Evolutionary conservation across 2,329 filamentous ascomycete genomes (phyloP).

Genomic region (Incumbomyces lentus): DNA sequence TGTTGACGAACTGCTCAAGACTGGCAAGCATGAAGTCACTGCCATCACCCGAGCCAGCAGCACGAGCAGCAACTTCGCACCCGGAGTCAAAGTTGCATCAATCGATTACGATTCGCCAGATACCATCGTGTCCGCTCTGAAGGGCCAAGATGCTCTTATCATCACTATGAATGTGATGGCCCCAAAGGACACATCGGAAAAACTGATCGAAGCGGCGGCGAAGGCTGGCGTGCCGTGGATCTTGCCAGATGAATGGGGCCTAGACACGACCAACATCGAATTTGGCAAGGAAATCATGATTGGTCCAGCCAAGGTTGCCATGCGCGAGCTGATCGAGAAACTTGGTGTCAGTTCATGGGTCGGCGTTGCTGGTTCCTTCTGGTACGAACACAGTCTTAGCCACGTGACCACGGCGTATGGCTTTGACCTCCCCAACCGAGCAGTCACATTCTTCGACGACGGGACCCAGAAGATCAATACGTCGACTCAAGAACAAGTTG

Average conservation of each 20-base stretch:
- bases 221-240: conserved; percentile 46
- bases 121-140: conserved; percentile 41
- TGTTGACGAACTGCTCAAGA: conserved; percentile 30
- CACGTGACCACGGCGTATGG: conserved; percentile 32
- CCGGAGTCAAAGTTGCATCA: conserved; percentile 29
- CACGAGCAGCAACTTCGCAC: conserved; percentile 32
- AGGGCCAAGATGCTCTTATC: conserved; percentile 47
- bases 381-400: conserved; percentile 44
- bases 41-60: conserved; percentile 40
- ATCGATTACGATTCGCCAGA: conserved; percentile 38
- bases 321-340: conserved; percentile 30
- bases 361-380: conserved; percentile 37
- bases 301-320: conserved; percentile 15
- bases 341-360: conserved; percentile 36
- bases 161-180: conserved; percentile 44
- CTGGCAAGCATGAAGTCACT: conserved; percentile 42
- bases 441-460: conserved; percentile 43
- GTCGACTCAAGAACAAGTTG: conserved; percentile 50
- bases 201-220: conserved; percentile 45
- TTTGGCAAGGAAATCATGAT: conserved; percentile 31
- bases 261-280: conserved; percentile 25
- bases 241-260: conserved; percentile 41
- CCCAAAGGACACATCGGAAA: conserved; percentile 36
- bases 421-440: conserved; percentile 38
- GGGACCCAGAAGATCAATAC: conserved; percentile 47